These are phyloP conservation scores for Irpex sp. DNA, from an alignment of 1,284 basidiomycete species.

Conservation along the genomic window DNA sequence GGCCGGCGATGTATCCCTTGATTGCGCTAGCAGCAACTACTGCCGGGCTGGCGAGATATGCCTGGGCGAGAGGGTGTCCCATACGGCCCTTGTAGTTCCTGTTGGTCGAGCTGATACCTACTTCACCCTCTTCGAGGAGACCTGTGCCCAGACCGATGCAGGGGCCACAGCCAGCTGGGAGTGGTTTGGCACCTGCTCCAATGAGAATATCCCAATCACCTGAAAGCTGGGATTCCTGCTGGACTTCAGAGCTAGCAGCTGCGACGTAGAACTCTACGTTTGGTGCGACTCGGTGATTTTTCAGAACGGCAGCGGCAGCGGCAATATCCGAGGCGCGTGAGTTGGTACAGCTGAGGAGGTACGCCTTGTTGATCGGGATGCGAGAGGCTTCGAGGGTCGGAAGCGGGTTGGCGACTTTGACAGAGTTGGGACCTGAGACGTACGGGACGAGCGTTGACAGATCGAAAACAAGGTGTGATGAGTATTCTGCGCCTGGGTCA, in stretches of 20 bases:
- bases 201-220: conserved; percentile 92
- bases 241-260: conserved; percentile 89
- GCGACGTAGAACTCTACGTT: conserved; percentile 98
- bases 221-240: conserved; percentile 80
- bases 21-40: conserved; percentile 96
- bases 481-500: conserved; percentile 81
- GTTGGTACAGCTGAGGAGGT: conserved; percentile 98
- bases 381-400: conserved; percentile 72
- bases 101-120: conserved; percentile 97
- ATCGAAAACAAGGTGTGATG: conserved; percentile 89
- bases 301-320: conserved; percentile 87
- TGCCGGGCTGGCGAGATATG: conserved; percentile 94
- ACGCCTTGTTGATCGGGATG: conserved; percentile 94
- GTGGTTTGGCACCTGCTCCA: conserved; percentile 84
- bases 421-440: conserved; percentile 96
- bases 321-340: conserved; percentile 94
- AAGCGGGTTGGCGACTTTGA: conserved; percentile 93
- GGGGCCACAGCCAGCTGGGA: conserved; percentile 96
- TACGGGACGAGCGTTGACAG: conserved; percentile 93
- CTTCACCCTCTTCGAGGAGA: conserved; percentile 89
- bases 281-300: conserved; percentile 80
- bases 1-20: conserved; percentile 89
- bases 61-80: conserved; percentile 93
- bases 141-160: conserved; percentile 97
- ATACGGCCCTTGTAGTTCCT: conserved; percentile 99